phyloP scores from a whole-genome alignment of 2,329 filamentous ascomycete species.

The Colletotrichum paranaense region DNA sequence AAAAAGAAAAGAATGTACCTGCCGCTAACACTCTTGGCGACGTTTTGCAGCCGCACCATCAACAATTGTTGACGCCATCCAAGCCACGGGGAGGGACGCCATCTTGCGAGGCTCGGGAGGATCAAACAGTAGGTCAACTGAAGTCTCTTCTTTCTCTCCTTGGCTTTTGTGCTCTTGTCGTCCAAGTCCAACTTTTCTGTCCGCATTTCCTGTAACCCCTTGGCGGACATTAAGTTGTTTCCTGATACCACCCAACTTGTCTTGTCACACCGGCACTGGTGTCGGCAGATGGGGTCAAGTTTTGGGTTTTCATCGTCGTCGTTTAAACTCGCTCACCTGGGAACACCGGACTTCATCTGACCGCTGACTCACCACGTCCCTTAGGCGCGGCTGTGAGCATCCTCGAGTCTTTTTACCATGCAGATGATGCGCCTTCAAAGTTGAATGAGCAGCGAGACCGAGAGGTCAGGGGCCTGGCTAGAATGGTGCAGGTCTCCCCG shows the following conservation, averaged over 20 bases:
- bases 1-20: not conserved
- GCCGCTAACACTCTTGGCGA: conserved; percentile 24
- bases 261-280: conserved; percentile 16
- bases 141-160: conserved; percentile 19
- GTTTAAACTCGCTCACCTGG: conserved; percentile 1
- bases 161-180: not conserved
- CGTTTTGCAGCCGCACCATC: conserved; percentile 77
- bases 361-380: conserved; percentile 17
- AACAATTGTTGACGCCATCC: conserved; percentile 87
- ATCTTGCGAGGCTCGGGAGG: conserved; percentile 90
- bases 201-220: conserved; percentile 22
- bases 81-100: conserved; percentile 90
- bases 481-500: conserved; percentile 91
- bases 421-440: conserved; percentile 50
- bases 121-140: conserved; percentile 77
- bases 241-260: conserved; percentile 17
- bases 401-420: conserved; percentile 81
- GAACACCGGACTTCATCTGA: not conserved
- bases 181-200: not conserved
- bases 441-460: conserved; percentile 52
- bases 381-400: conserved; percentile 91
- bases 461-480: conserved; percentile 84
- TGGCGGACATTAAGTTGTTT: conserved; percentile 27
- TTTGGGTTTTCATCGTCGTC: not conserved
- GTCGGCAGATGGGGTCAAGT: conserved; percentile 6